Percentiles rank a stretch among this genome's conserved stretches.
Evolutionary conservation across 352 stramenopile genomes (phyloP).

Genomic region (Phytophthora pinifolia): DNA sequence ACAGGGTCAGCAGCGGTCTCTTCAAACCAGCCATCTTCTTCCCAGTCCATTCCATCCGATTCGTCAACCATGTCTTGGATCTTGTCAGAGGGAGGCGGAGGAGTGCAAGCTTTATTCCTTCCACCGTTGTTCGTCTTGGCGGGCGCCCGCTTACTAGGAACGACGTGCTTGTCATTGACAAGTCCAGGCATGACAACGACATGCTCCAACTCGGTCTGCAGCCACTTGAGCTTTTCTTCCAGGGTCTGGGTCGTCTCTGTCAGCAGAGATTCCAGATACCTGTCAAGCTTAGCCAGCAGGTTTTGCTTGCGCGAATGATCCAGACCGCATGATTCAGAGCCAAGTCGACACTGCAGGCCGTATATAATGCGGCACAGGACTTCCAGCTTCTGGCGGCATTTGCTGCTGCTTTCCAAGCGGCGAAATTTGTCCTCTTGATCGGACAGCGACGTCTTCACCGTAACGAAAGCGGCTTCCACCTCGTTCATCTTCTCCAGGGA

Average conservation of each 20-base stretch:
- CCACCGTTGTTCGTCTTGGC: not conserved
- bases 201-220: constrained; percentile 23
- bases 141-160: not conserved
- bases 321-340: constrained; percentile 23
- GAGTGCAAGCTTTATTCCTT: not conserved
- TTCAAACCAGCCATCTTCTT: constrained; percentile 33
- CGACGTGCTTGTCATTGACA: not conserved
- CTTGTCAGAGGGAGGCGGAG: not conserved
- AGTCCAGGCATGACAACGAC: constrained; percentile 12
- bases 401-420: constrained; percentile 23
- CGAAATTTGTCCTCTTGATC: constrained; percentile 31
- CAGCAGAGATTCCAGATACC: constrained; percentile 17
- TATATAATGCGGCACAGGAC: constrained; percentile 30
- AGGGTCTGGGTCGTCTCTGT: constrained; percentile 16
- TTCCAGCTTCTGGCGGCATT: constrained; percentile 23
- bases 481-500: constrained; percentile 31
- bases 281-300: constrained; percentile 37
- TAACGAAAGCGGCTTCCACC: constrained; percentile 24
- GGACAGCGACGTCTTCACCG: constrained; percentile 19
- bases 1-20: constrained; percentile 14
- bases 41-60: constrained; percentile 14
- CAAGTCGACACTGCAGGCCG: constrained; percentile 40
- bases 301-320: constrained; percentile 20
- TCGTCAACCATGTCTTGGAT: constrained; percentile 11
- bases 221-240: constrained; percentile 16